Percentiles rank a stretch among this genome's conserved stretches.
Evolutionary conservation across 805 yeast species (phyloP).

Genomic region (Candida corydali): DNA sequence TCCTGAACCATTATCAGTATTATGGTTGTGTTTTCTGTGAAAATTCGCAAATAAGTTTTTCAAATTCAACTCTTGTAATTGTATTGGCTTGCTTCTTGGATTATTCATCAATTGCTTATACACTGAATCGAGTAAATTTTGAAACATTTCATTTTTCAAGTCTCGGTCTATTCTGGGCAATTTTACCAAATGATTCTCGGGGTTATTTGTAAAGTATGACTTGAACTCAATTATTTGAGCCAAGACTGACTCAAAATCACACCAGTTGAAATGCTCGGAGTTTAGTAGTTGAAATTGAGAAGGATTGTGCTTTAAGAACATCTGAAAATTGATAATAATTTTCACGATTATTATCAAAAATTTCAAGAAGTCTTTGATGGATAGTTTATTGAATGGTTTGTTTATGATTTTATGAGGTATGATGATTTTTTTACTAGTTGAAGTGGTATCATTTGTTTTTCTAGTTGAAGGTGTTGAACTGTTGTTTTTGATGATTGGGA

Average conservation of each 20-base stretch:
- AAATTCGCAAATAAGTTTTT: constrained; percentile 17
- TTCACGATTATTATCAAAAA: constrained; percentile 36
- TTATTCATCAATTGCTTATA: constrained; percentile 6
- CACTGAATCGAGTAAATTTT: constrained; percentile 6
- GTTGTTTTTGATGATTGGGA: constrained; percentile 7
- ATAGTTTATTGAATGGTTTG: constrained; percentile 35
- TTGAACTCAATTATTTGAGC: constrained; percentile 8
- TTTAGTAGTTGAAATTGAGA: constrained; percentile 3
- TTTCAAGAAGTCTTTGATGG: constrained; percentile 32
- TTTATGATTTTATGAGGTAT: constrained; percentile 40
- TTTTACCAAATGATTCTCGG: not conserved
- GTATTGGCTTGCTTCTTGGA: constrained; percentile 5
- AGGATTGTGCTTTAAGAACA: constrained; percentile 14
- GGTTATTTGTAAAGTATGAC: constrained; percentile 1
- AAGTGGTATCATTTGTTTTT: constrained; percentile 1
- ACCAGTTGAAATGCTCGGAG: constrained; percentile 8
- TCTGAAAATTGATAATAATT: constrained; percentile 31
- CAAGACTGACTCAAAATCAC: constrained; percentile 13
- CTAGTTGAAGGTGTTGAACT: not conserved
- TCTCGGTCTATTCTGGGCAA: not conserved
- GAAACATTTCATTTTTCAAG: constrained; percentile 6
- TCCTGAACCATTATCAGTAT: constrained; percentile 15
- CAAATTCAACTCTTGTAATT: constrained; percentile 19
- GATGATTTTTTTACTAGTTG: constrained; percentile 27
- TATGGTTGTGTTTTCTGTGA: constrained; percentile 17